Evolutionary conservation across 2,329 filamentous ascomycete genomes (phyloP).

Genomic region (Fusarium palustre): DNA sequence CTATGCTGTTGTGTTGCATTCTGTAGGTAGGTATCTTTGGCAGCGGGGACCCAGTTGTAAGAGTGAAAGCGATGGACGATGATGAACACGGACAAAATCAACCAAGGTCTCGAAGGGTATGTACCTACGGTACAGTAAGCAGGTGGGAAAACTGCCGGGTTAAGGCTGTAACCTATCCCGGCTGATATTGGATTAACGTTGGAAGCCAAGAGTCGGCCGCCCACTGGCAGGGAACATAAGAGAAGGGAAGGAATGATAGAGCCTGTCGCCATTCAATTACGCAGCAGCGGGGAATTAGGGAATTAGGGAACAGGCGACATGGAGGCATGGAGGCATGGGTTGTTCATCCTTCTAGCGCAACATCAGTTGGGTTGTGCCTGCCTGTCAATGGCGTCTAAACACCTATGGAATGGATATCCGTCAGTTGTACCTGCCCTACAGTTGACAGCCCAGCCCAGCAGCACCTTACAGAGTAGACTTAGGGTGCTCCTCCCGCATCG

Average conservation of each 20-base stretch:
- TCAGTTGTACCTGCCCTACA: slow-evolving; percentile 8
- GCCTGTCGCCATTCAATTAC: slow-evolving; percentile 28
- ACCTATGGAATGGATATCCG: not conserved
- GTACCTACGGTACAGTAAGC: not conserved
- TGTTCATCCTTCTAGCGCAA: slow-evolving; percentile 39
- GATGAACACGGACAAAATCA: slow-evolving; percentile 7
- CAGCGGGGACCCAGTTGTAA: slow-evolving; percentile 5
- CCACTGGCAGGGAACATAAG: slow-evolving; percentile 14
- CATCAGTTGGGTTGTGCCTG: slow-evolving; percentile 18
- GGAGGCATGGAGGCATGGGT: slow-evolving; percentile 8
- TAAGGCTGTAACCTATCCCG: slow-evolving; percentile 8
- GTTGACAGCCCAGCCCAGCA: not conserved
- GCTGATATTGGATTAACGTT: slow-evolving; percentile 9
- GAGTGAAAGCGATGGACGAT: slow-evolving; percentile 7
- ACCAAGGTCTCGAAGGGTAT: slow-evolving; percentile 11
- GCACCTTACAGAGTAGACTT: slow-evolving; percentile 4
- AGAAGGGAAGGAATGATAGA: slow-evolving; percentile 3
- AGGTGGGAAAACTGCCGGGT: slow-evolving; percentile 31
- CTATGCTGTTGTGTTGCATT: slow-evolving; percentile 27
- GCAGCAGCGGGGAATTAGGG: slow-evolving; percentile 30
- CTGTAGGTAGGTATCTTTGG: slow-evolving; percentile 10
- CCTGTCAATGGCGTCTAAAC: slow-evolving; percentile 35
- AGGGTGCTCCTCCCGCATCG: slow-evolving; percentile 25
- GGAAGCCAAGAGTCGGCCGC: slow-evolving; percentile 32
- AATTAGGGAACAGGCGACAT: slow-evolving; percentile 28